Evolutionary conservation across 208 protist genomes (phyloP).

Genomic region (Leishmania gerbilli): DNA sequence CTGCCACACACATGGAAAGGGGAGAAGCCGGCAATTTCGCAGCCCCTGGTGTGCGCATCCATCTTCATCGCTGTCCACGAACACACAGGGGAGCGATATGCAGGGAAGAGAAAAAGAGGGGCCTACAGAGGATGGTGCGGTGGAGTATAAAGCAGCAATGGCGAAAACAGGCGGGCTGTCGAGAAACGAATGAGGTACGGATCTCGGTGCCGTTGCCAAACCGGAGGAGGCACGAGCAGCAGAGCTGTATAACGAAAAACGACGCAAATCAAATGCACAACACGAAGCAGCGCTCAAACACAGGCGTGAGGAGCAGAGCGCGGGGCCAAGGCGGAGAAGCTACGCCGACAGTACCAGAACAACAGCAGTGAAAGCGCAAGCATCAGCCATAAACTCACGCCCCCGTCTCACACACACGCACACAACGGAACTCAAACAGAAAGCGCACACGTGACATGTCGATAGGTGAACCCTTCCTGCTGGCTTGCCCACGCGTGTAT

Average conservation of each 20-base stretch:
- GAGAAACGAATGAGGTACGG: background rate
- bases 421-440: background rate
- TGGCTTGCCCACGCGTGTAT: background rate
- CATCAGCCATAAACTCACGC: background rate
- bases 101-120: background rate
- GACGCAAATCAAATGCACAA: background rate
- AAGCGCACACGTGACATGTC: background rate
- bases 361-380: background rate
- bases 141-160: background rate
- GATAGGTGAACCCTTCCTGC: background rate
- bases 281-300: background rate
- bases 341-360: background rate
- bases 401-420: no score
- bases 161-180: background rate
- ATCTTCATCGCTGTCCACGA: background rate
- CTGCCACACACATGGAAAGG: background rate
- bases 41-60: background rate
- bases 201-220: background rate
- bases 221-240: background rate
- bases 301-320: background rate
- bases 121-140: background rate
- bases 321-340: background rate
- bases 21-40: background rate
- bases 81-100: background rate
- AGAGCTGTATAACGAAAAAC: background rate